Conservation (phyloP, 805 yeast species). For the Nakazawaea wickerhamii region DNA sequence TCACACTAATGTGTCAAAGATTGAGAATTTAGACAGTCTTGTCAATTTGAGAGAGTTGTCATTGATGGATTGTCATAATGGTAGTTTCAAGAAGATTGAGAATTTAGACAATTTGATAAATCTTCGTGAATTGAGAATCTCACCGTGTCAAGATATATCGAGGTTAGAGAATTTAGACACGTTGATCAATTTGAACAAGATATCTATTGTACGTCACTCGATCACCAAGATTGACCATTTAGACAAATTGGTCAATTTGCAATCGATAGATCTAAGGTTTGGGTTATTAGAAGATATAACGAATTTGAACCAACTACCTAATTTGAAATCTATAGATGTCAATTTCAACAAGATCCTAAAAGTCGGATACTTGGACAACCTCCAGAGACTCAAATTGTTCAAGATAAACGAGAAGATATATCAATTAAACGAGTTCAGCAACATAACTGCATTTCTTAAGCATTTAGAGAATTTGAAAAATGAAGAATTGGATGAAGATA, state of each 20-base stretch:
- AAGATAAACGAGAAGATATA: not conserved
- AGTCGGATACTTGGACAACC: not conserved
- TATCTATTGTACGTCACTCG: not conserved
- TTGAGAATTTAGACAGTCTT: not conserved
- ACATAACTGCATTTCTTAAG: not conserved
- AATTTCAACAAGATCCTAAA: not conserved
- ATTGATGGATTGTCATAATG: not conserved
- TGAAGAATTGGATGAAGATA: not conserved
- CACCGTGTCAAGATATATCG: conserved; percentile 1
- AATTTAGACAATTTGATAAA: not conserved
- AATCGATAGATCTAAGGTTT: not conserved
- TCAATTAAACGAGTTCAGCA: not conserved
- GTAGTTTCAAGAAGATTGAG: not conserved
- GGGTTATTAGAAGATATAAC: not conserved
- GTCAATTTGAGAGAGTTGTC: not conserved
- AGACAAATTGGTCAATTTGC: not conserved
- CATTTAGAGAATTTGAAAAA: not conserved
- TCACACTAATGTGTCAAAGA: not conserved
- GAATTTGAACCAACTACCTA: not conserved
- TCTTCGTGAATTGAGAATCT: not conserved
- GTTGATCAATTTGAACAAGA: not conserved
- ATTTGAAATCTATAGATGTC: not conserved
- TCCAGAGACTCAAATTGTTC: not conserved
- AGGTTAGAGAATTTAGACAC: not conserved
- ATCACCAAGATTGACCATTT: not conserved